Conservation (phyloP, 371 early-diverging fungal species). For the Mucor circinelloides region DNA sequence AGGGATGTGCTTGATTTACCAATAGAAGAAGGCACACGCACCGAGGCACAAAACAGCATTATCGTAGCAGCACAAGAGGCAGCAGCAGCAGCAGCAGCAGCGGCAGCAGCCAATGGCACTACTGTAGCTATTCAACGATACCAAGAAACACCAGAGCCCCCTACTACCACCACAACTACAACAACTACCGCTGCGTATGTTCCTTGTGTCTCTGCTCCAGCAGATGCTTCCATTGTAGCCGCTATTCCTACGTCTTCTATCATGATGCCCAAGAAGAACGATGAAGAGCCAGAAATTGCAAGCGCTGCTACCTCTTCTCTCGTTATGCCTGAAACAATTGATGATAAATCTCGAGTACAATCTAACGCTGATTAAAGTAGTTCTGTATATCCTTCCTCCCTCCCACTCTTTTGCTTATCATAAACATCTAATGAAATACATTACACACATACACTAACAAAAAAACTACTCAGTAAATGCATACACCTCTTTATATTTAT, state of each 20-base stretch:
- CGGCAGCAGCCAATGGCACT: neutral
- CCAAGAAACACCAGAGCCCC: no score
- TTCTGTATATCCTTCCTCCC: neutral
- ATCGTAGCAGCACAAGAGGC: neutral
- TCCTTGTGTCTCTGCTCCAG: neutral
- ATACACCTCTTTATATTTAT: neutral
- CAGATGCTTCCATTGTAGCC: neutral
- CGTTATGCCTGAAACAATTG: no score
- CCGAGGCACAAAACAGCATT: neutral
- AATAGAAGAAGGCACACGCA: neutral
- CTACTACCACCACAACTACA: neutral
- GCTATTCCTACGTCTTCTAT: neutral
- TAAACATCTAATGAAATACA: no score
- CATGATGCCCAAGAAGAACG: neutral
- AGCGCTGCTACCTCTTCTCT: no score
- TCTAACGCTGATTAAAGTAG: neutral
- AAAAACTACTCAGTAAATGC: neutral
- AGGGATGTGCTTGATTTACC: conserved; percentile 9
- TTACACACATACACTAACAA: no score
- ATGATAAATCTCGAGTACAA: no score
- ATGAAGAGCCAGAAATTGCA: neutral
- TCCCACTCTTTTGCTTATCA: neutral
- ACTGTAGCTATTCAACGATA: neutral
- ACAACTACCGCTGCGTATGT: neutral
- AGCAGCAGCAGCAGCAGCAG: neutral